Evolutionary conservation across 768 basidiomycete genomes (phyloP), one percentile per base, ranked within the genome.

Genomic region (Stropharia rugosoannulata): DNA sequence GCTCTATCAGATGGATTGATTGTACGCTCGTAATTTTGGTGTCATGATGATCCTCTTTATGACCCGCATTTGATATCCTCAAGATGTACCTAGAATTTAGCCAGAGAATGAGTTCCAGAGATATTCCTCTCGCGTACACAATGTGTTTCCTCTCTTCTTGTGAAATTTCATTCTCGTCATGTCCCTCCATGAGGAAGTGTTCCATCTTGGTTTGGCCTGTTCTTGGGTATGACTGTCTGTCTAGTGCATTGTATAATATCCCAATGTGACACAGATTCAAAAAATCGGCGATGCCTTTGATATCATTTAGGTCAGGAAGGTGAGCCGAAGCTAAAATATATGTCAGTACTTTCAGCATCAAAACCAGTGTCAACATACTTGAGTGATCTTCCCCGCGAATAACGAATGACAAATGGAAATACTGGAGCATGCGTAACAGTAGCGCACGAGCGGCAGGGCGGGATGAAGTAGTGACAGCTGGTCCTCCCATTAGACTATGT

Each of bases 391-490:
- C 41, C 16, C 9, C 29, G 9, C 42, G 41, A 15, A 54, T 2
- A 19, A 54, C 32, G 22, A 54, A 46, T 10, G 25, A 36, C 3
- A 16, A 29, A 37, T 54, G 35, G n/a, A 54, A 54, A 42, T 46
- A 54, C 18, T 54, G 52, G 4, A 54, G 19, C 43, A 54, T 19
- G 15, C 32, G 52, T n/a, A 54, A 37, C n/a, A 54, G 52, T 8
- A 54, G 52, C 19, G 43, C 27, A 11, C 45, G 45, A 10, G 35
- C 19, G 15, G 45, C 19, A 27, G 45, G 45, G 37, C 41, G 46
- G 12, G 45, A 55, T 11, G 45, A 37, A 19, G 48, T 49, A 12
- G 45, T 55, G 4, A 55, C 8, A 10, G 48, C 15, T 15, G 8
- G 5, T 27, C 19, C 45, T 4, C 12, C 27, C 36, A 42, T 39